These are phyloP conservation scores for Boletus eberwhitei DNA, from an alignment of 768 basidiomycete genomes.

Conservation along the genomic window DNA sequence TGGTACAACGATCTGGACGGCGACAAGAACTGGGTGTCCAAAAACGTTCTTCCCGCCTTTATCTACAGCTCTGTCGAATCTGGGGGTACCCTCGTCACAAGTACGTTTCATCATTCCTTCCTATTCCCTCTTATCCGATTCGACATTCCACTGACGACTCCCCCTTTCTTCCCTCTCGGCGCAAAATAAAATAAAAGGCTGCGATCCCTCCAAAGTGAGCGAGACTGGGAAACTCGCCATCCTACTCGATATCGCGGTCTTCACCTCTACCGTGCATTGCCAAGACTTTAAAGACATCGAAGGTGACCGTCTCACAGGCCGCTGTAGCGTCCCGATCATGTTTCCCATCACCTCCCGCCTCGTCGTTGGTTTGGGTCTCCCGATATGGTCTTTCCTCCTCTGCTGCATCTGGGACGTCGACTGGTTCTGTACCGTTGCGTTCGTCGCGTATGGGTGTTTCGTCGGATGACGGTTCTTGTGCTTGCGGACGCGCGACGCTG, in stretches of 20 bases:
- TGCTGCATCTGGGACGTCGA: constrained; percentile 36
- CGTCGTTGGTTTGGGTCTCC: constrained; percentile 33
- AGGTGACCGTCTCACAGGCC: constrained; percentile 38
- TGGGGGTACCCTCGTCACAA: constrained; percentile 37
- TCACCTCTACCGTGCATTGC: constrained; percentile 46
- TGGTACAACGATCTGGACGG: constrained; percentile 40
- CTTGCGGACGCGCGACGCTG: constrained; percentile 26
- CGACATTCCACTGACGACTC: background rate
- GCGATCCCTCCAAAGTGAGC: constrained; percentile 25
- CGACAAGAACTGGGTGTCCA: constrained; percentile 37
- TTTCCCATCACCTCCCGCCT: constrained; percentile 37
- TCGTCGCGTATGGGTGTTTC: constrained; percentile 32
- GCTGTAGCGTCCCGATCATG: constrained; percentile 43
- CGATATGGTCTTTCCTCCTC: constrained; percentile 37
- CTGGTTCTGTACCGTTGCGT: constrained; percentile 19
- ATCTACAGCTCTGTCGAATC: constrained; percentile 38
- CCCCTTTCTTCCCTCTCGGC: background rate
- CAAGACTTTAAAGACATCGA: constrained; percentile 47
- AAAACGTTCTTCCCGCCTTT: constrained; percentile 38
- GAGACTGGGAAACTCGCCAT: constrained; percentile 31
- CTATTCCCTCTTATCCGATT: too few relatives aligned
- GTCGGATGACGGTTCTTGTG: constrained; percentile 35
- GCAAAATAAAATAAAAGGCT: constrained; percentile 11
- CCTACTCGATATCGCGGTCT: constrained; percentile 35
- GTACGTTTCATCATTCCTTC: constrained; percentile 18